Percentiles rank a stretch among this genome's conserved stretches.
Conservation (phyloP, 805 yeast genomes). For the Saccharomycopsis sp. region DNA sequence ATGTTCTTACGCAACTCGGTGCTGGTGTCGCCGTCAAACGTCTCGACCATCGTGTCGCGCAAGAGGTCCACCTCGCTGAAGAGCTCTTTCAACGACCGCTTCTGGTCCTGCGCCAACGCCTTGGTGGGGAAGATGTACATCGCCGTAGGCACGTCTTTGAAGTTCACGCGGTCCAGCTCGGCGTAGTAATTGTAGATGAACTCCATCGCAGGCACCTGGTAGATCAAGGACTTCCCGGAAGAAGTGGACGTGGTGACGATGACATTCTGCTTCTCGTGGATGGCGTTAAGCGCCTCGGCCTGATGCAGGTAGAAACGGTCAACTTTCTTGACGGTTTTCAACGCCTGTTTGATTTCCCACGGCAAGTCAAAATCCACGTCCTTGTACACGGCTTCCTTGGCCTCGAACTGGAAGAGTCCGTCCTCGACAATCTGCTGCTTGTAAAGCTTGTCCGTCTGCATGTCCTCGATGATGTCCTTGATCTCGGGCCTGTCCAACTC, state of each 20-base stretch:
- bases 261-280: constrained; percentile 52
- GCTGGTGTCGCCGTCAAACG: constrained; percentile 93
- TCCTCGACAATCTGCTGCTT: constrained; percentile 52
- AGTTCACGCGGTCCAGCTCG: constrained; percentile 28
- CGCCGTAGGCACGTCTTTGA: constrained; percentile 41
- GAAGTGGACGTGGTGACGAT: constrained; percentile 93
- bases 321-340: constrained; percentile 40
- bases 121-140: constrained; percentile 93
- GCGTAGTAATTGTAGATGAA: constrained; percentile 21
- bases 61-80: constrained; percentile 40
- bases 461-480: constrained; percentile 38
- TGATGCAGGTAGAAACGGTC: constrained; percentile 71
- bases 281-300: constrained; percentile 58
- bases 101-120: constrained; percentile 96
- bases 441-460: constrained; percentile 44
- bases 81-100: constrained; percentile 60
- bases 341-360: constrained; percentile 42
- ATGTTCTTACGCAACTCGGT: constrained; percentile 41
- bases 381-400: constrained; percentile 38
- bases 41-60: constrained; percentile 47
- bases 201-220: constrained; percentile 74
- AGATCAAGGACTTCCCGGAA: constrained; percentile 89
- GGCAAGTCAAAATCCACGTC: constrained; percentile 38
- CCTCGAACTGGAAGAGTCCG: constrained; percentile 36
- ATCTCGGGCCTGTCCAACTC: constrained; percentile 35